phyloP scores from a whole-genome alignment of 1,139 yeast species.

The Trichomonascaceae sp. region DNA sequence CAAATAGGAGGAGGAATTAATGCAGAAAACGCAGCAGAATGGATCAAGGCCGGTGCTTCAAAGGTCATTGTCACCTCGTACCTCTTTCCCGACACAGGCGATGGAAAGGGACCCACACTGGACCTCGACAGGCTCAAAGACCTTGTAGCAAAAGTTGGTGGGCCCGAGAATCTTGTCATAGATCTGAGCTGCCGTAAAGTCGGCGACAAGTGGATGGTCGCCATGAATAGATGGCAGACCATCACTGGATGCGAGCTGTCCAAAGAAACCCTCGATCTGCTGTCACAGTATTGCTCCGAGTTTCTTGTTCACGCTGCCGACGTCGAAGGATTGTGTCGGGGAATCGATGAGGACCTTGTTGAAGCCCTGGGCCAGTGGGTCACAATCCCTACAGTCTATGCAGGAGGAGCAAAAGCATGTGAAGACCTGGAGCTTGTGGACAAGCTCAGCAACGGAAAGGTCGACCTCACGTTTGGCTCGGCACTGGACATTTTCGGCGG shows the following conservation, averaged over 20 bases:
- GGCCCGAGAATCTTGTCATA: conserved; percentile 48
- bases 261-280: conserved; percentile 36
- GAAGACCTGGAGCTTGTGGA: conserved; percentile 56
- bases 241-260: conserved; percentile 52
- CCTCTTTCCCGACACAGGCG: conserved; percentile 55
- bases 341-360: conserved; percentile 76
- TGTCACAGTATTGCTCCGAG: conserved; percentile 64
- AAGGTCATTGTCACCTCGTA: conserved; percentile 90
- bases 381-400: conserved; percentile 71
- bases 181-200: conserved; percentile 65
- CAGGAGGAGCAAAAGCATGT: conserved; percentile 85
- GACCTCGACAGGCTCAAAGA: conserved; percentile 39
- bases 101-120: conserved; percentile 33
- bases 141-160: conserved; percentile 42
- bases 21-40: conserved; percentile 51
- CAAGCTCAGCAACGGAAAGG: conserved; percentile 58
- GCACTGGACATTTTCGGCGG: conserved; percentile 95
- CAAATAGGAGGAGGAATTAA: conserved; percentile 94
- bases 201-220: conserved; percentile 61
- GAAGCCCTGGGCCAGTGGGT: conserved; percentile 66
- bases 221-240: conserved; percentile 96
- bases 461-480: conserved; percentile 86
- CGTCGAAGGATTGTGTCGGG: conserved; percentile 90
- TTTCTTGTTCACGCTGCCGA: conserved; percentile 95
- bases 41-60: conserved; percentile 60